These are phyloP conservation scores for Fallopia convolvulus DNA, from an alignment of 148 eudicot genomes.

Conservation along the genomic window DNA sequence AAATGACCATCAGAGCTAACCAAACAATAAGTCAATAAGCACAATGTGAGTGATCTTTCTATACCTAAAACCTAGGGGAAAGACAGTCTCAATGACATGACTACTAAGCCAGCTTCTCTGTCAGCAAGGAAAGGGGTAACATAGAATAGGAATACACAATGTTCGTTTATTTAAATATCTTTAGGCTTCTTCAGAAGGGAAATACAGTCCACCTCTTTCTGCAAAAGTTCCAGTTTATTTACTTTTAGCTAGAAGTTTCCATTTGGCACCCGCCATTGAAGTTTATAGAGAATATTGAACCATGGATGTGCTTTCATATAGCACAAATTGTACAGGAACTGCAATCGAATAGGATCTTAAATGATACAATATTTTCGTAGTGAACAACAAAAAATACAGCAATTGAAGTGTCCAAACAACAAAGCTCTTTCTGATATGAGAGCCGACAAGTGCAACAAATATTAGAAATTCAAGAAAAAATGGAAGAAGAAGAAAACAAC, in stretches of 20 bases:
- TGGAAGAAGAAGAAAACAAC: constrained; percentile 7
- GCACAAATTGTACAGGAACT: neutral
- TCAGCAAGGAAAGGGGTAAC: neutral
- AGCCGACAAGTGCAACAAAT: neutral
- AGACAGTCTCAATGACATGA: neutral
- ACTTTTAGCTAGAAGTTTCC: neutral
- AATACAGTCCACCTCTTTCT: neutral
- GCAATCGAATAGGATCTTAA: neutral
- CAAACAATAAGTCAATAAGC: neutral
- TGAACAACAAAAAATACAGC: neutral
- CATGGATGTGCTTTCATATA: neutral
- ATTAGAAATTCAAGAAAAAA: neutral
- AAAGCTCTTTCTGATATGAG: neutral
- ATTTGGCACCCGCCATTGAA: neutral
- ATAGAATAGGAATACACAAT: neutral
- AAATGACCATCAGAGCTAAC: neutral
- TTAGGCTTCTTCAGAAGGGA: neutral
- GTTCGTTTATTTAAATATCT: neutral
- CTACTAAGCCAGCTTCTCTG: neutral
- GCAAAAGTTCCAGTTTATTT: neutral
- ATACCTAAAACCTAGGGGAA: neutral
- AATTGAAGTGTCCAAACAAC: neutral
- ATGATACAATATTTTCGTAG: neutral
- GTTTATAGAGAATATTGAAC: neutral
- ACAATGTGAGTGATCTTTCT: neutral